Percentiles rank a stretch among this genome's conserved stretches.
Evolutionary conservation across 495 filamentous ascomycete genomes (phyloP).

Genomic region (Neurospora sp.): DNA sequence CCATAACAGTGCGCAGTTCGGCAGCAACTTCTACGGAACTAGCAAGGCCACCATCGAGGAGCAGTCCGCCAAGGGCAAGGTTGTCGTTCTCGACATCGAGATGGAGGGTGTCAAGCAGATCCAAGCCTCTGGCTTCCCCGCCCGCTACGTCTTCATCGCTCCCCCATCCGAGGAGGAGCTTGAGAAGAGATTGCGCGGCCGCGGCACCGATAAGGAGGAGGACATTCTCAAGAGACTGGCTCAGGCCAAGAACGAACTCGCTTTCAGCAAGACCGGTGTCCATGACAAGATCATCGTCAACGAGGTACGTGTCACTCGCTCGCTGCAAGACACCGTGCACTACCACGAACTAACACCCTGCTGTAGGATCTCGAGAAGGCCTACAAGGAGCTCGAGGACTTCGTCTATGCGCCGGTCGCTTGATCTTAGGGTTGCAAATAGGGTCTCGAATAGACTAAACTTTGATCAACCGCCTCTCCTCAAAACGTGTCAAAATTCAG

Average conservation of each 20-base stretch:
- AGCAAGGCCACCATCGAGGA: constrained; percentile 65
- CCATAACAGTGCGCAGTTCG: constrained; percentile 59
- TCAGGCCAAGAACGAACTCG: constrained; percentile 76
- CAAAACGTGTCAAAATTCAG: neutral
- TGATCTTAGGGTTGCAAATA: neutral
- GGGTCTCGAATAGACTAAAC: constrained; percentile 6
- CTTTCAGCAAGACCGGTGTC: constrained; percentile 62
- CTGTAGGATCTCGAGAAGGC: constrained; percentile 61
- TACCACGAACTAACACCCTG: neutral
- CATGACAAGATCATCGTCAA: constrained; percentile 87
- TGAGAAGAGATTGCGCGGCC: constrained; percentile 65
- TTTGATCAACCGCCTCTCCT: neutral
- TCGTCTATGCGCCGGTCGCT: constrained; percentile 31
- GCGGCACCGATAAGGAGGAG: constrained; percentile 77
- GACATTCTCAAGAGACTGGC: constrained; percentile 61
- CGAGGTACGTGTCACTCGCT: constrained; percentile 34
- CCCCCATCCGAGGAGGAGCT: constrained; percentile 69
- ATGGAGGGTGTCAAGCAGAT: constrained; percentile 99
- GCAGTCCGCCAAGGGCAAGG: constrained; percentile 55
- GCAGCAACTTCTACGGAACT: constrained; percentile 85
- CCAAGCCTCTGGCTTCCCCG: constrained; percentile 60
- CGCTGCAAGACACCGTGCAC: neutral
- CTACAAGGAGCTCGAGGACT: constrained; percentile 67
- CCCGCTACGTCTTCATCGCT: constrained; percentile 77
- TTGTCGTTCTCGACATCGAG: constrained; percentile 79